phyloP scores from a whole-genome alignment of 179 eudicot species.

The Silene noctiflora region DNA sequence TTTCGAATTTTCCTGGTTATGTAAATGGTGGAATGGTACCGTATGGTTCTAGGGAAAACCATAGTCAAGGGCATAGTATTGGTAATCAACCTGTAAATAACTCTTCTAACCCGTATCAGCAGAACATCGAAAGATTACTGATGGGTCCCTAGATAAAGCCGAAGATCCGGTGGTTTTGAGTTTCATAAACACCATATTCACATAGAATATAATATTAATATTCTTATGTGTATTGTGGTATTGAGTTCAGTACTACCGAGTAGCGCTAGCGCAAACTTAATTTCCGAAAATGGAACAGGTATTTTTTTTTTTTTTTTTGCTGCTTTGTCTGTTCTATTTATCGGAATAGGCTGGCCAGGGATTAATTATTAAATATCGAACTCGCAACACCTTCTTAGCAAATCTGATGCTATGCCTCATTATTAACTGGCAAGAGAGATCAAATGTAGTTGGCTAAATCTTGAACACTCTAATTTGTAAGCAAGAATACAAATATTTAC shows the following conservation, averaged over 20 bases:
- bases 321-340: constrained; percentile 21
- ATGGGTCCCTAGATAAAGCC: constrained; percentile 38
- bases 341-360: constrained; percentile 21
- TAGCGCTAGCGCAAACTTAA: neutral
- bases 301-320: constrained; percentile 18
- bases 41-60: constrained; percentile 57
- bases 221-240: neutral
- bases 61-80: constrained; percentile 42
- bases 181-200: neutral
- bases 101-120: constrained; percentile 50
- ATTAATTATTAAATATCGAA: constrained; percentile 17
- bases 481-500: constrained; percentile 20
- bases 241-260: neutral
- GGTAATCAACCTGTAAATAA: constrained; percentile 53
- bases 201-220: neutral
- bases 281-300: neutral
- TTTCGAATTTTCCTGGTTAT: constrained; percentile 46
- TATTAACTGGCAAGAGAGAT: constrained; percentile 22
- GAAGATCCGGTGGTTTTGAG: neutral
- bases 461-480: constrained; percentile 35
- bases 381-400: constrained; percentile 15
- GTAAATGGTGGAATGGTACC: constrained; percentile 53
- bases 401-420: constrained; percentile 22
- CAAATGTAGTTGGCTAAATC: constrained; percentile 19
- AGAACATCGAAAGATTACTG: constrained; percentile 59